Evolutionary conservation across 306 rosid genomes (phyloP).

Genomic region (Lathyrus aphaca): DNA sequence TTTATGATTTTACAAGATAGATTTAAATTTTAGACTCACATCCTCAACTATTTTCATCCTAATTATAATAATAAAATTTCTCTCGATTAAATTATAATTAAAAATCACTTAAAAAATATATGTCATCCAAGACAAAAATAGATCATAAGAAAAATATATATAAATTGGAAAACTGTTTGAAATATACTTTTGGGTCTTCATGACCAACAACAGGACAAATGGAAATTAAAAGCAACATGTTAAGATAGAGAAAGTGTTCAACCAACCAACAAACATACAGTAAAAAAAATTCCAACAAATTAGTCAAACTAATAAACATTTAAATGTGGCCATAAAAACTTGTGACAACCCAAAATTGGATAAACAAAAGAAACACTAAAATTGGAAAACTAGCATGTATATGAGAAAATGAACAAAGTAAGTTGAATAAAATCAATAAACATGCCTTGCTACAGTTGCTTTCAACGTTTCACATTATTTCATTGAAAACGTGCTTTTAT

Average conservation of each 20-base stretch:
- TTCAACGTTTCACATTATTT: not conserved
- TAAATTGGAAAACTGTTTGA: not conserved
- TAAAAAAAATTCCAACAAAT: not conserved
- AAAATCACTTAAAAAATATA: no score
- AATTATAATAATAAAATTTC: no score
- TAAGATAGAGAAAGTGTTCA: not conserved
- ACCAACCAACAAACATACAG: not conserved
- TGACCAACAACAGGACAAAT: slow-evolving; percentile 14
- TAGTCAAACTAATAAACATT: not conserved
- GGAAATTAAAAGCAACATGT: not conserved
- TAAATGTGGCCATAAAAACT: not conserved
- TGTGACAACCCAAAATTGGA: slow-evolving; percentile 1
- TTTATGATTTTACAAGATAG: no score
- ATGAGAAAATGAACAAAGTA: not conserved
- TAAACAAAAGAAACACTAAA: not conserved
- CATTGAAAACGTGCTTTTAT: not conserved
- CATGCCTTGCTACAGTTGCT: not conserved
- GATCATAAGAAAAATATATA: no score
- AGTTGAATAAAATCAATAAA: not conserved
- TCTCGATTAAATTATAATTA: no score
- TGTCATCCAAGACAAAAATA: no score
- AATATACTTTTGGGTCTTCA: not conserved
- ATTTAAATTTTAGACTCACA: no score
- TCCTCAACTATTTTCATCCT: no score
- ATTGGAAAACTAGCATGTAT: not conserved